A percentile compares a stretch with the other conserved stretches of the same genome.
phyloP scores from a whole-genome alignment of 192 early-diverging fungal genomes.

The Podila epigama region DNA sequence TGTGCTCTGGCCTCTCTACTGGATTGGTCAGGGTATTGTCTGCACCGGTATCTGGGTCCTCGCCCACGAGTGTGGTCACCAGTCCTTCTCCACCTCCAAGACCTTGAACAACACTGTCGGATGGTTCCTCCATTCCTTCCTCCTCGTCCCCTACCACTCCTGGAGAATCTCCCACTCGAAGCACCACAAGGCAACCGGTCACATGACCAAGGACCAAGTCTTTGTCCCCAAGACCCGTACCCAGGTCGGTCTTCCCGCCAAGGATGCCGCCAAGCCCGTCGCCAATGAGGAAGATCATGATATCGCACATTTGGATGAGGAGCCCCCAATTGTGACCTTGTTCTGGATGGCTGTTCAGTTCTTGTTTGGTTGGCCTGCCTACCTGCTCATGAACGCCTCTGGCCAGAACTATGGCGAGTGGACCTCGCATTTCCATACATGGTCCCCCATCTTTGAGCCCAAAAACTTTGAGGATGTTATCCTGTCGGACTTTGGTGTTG shows the following conservation, averaged over 20 bases:
- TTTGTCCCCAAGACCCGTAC: slow-evolving; percentile 87
- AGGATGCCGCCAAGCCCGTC: slow-evolving; percentile 40
- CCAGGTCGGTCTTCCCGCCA: slow-evolving; percentile 58
- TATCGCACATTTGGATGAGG: slow-evolving; percentile 61
- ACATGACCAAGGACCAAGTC: slow-evolving; percentile 94
- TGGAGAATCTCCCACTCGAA: slow-evolving; percentile 92
- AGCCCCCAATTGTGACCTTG: slow-evolving; percentile 75
- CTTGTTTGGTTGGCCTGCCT: slow-evolving; percentile 89
- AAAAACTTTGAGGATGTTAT: slow-evolving; percentile 75
- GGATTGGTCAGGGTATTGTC: slow-evolving; percentile 84
- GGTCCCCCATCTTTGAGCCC: slow-evolving; percentile 79
- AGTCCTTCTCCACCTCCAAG: slow-evolving; percentile 85
- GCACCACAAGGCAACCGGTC: slow-evolving; percentile 93
- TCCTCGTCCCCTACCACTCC: slow-evolving; percentile 93
- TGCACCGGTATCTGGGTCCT: slow-evolving; percentile 91
- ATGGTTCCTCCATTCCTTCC: slow-evolving; percentile 85
- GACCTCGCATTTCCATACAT: slow-evolving; percentile 90
- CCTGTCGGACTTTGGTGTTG: slow-evolving; percentile 78
- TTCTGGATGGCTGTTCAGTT: slow-evolving; percentile 73
- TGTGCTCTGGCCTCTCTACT: slow-evolving; percentile 81
- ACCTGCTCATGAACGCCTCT: slow-evolving; percentile 80
- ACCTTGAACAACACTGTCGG: slow-evolving; percentile 91
- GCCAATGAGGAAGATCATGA: slow-evolving; percentile 55
- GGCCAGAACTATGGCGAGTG: slow-evolving; percentile 79
- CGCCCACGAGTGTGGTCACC: slow-evolving; percentile 94